These are phyloP conservation scores for Colletotrichum truncatum DNA, from an alignment of 2,329 filamentous ascomycete genomes.

Conservation along the genomic window DNA sequence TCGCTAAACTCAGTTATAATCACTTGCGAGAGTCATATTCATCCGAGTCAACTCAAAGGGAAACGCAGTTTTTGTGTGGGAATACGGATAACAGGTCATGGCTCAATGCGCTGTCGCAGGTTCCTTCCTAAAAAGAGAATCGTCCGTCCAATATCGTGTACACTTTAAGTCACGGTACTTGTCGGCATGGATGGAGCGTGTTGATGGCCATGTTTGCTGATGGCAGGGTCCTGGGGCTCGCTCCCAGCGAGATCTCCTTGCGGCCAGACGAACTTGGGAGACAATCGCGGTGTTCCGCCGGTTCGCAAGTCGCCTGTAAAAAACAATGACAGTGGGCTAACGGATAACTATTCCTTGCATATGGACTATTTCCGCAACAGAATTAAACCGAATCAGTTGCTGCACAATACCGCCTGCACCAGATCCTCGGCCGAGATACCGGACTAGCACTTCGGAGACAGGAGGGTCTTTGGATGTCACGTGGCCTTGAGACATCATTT, in stretches of 20 bases:
- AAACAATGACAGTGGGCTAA: background rate
- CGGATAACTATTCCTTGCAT: background rate
- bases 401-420: background rate
- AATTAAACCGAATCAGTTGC: too few species aligned
- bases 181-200: slow-evolving; percentile 13
- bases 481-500: background rate
- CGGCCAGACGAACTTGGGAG: slow-evolving; percentile 1
- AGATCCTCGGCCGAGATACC: background rate
- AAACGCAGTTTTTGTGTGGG: slow-evolving; percentile 18
- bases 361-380: too few species aligned
- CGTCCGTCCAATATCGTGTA: slow-evolving; percentile 8
- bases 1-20: slow-evolving; percentile 18
- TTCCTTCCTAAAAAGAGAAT: slow-evolving; percentile 1
- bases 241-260: slow-evolving; percentile 27
- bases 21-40: slow-evolving; percentile 13
- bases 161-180: slow-evolving; percentile 21
- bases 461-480: slow-evolving; percentile 5
- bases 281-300: background rate
- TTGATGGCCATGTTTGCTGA: slow-evolving; percentile 18
- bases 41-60: slow-evolving; percentile 13
- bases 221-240: slow-evolving; percentile 29
- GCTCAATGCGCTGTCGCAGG: slow-evolving; percentile 5
- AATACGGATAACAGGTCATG: slow-evolving; percentile 26
- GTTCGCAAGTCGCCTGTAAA: background rate
- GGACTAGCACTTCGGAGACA: background rate